Percentiles rank a stretch among this genome's conserved stretches.
phyloP scores from a whole-genome alignment of 176 grass and related monocot species.

The Rhynchospora breviuscula region DNA sequence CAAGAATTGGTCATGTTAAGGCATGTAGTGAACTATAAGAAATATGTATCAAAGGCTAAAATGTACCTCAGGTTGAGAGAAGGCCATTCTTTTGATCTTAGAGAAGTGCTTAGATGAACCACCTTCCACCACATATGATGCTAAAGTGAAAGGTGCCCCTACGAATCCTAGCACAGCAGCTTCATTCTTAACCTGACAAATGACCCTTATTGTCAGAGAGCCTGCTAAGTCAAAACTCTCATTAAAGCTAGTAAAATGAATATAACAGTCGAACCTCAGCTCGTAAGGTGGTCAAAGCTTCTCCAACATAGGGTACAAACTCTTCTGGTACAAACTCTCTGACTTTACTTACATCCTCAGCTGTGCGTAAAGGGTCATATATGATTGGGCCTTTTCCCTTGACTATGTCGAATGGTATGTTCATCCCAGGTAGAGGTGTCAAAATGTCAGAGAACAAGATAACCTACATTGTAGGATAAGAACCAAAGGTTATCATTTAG shows the following conservation, averaged over 20 bases:
- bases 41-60: neutral
- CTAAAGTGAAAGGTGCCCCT: constrained; percentile 91
- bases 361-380: constrained; percentile 77
- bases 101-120: constrained; percentile 98
- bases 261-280: constrained; percentile 51
- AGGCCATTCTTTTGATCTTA: constrained; percentile 95
- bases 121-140: constrained; percentile 96
- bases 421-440: constrained; percentile 97
- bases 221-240: constrained; percentile 1
- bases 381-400: constrained; percentile 98
- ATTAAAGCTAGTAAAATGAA: neutral
- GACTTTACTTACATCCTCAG: constrained; percentile 73
- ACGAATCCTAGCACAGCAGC: constrained; percentile 97
- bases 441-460: constrained; percentile 97
- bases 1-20: neutral
- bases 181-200: constrained; percentile 84
- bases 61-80: constrained; percentile 76
- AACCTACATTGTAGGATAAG: constrained; percentile 37
- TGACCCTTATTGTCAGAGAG: neutral
- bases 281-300: constrained; percentile 77
- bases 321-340: constrained; percentile 89
- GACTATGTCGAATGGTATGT: constrained; percentile 98
- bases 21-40: neutral
- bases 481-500: neutral
- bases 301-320: constrained; percentile 84